Evolutionary conservation across 1,139 yeast genomes (phyloP), one percentile per base, ranked within the genome.

Genomic region (Nakaseomyces glabratus): DNA sequence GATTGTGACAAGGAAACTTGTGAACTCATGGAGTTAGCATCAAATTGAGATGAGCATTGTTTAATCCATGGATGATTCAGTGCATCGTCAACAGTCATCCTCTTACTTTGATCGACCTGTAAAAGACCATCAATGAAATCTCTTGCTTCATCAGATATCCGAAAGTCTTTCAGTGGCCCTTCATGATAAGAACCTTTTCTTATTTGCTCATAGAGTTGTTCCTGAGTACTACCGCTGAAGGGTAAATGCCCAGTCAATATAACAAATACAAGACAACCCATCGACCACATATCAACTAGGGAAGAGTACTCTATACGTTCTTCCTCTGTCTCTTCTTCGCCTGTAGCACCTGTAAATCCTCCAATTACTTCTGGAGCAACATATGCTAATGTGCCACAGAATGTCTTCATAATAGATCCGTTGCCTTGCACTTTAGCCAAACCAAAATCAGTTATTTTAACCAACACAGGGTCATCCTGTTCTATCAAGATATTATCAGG

Each of bases 231-330:
- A 1, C 96, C 96, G 53, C 88, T 85, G 54, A 90, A 90, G 2
- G 98, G 98, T 39, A 88, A 63, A 64, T 85, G 95, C 0, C 93
- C 90, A 0, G 97, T 88, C 36, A 90, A 61, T 24, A 88, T 73
- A 8, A 90, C 97, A 59, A 85, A 90, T 0, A 86, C 80, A 22
- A 90, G 63, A 57, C 98, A 90, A 0, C 97, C 95, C 40, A 85
- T 66, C 3, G 96, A 84, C 98, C 98, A 90, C 67, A 90, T 82
- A 57, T 90, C 98, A 4, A 88, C 97, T 40, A 82, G 68, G 29
- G 82, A 78, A 4, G 95, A 84, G 52, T 90, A 90, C 37, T 79
- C 68, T 55, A 59, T 61, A 30, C 47, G 37, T 18, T 49, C 47
- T 20, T 43, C 51, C 24, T 36, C 40, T 4, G n/a, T 7, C 20